These are phyloP conservation scores for Lasiodiplodia sp. DNA, from an alignment of 2,329 filamentous ascomycete species.

Conservation along the genomic window DNA sequence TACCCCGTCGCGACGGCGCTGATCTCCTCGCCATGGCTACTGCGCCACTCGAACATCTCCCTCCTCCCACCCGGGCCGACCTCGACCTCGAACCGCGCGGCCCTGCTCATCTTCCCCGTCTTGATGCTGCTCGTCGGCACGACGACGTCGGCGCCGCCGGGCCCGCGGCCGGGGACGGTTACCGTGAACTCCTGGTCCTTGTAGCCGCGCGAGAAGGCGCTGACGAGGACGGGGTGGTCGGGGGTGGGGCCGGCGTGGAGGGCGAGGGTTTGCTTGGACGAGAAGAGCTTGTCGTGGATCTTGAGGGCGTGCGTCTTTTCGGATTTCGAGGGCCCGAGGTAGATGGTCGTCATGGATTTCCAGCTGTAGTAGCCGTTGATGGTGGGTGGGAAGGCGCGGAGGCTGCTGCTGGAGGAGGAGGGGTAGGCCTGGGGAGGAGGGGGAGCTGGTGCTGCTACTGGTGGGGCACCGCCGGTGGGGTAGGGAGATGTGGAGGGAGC, in stretches of 20 bases:
- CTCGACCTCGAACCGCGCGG: neutral
- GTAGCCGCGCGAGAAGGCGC: neutral
- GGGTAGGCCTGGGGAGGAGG: neutral
- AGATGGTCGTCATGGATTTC: neutral
- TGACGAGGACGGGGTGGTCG: neutral
- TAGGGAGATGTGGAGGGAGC: neutral
- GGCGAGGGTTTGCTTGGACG: neutral
- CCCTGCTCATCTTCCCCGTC: neutral
- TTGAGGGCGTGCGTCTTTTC: neutral
- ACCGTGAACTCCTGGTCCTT: neutral
- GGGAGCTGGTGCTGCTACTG: neutral
- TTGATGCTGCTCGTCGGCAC: neutral
- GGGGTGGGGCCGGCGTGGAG: conserved; percentile 6
- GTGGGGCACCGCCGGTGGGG: neutral
- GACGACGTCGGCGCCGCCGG: neutral
- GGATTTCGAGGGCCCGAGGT: conserved; percentile 5
- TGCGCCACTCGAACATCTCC: conserved; percentile 14
- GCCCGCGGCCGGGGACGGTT: neutral
- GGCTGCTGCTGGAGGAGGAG: neutral
- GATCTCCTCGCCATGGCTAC: neutral
- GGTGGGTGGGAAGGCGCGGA: neutral
- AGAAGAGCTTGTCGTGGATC: neutral
- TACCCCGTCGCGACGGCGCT: neutral
- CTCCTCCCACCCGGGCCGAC: neutral
- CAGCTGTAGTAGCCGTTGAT: conserved; percentile 12